A percentile compares a stretch with the other conserved stretches of the same genome.
Evolutionary conservation across 345 rosid species (phyloP).

Genomic region (Fremontodendron californicum): DNA sequence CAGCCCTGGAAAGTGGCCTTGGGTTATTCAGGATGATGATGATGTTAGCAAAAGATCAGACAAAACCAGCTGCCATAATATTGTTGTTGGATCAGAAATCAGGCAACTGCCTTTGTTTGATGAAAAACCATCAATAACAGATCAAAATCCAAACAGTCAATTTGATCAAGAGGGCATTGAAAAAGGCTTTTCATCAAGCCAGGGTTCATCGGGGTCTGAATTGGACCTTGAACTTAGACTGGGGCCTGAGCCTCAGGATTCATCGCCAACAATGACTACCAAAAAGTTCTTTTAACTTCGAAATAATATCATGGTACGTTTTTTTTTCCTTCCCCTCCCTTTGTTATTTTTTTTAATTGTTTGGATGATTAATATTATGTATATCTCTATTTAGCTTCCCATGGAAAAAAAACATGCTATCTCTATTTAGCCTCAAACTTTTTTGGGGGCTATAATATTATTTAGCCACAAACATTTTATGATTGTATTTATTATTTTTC

Average conservation of each 20-base stretch:
- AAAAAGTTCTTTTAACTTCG: constrained; percentile 38
- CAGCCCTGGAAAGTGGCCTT: constrained; percentile 20
- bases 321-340: background rate
- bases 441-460: background rate
- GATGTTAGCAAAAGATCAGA: constrained; percentile 1
- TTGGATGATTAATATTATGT: background rate
- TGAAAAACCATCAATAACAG: constrained; percentile 19
- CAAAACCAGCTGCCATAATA: background rate
- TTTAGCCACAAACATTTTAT: background rate
- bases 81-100: constrained; percentile 17
- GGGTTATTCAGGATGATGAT: constrained; percentile 7
- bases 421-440: too few species aligned
- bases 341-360: background rate
- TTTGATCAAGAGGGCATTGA: constrained; percentile 4
- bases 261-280: constrained; percentile 29
- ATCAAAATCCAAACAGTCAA: constrained; percentile 6
- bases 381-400: background rate
- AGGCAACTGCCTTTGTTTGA: constrained; percentile 32
- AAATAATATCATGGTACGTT: background rate
- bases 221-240: constrained; percentile 60
- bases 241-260: constrained; percentile 40
- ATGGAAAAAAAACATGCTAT: too few species aligned
- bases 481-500: background rate
- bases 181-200: constrained; percentile 3
- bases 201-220: constrained; percentile 13